Evolutionary conservation across 495 filamentous ascomycete genomes (phyloP), one percentile per base, ranked within the genome.

Genomic region (Aspergillus egyptiacus): DNA sequence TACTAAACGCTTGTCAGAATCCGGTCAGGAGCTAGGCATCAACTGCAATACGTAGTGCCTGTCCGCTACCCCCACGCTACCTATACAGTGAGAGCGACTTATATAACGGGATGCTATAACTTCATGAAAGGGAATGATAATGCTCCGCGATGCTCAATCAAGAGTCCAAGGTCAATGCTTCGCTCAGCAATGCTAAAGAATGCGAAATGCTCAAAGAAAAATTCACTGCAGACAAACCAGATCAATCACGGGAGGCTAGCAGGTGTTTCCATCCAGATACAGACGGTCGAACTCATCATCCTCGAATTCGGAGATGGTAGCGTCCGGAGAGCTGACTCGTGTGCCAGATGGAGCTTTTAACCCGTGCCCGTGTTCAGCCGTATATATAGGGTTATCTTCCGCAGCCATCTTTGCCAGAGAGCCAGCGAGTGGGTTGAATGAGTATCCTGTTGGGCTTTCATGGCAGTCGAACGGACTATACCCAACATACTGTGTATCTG

Each of bases 301-400:
- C 2, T 91, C 96, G 65, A 87, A 86, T 0, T 67, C 97, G 58
- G 87, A 95, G 54, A 77, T 71, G 43, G 91, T 97, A 31, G 74
- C 88, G 1, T 79, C 9, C 51, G 58, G 76, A 46, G 83, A 88
- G 51, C 96, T 86, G 58, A 65, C 75, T 0, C 11, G 50, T 24
- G 41, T 13, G 25, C 27, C 18, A 31, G 41, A 44, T 2, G 27
- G 41, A 15, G 32, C 38, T 31, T 42, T 40, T 35, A 52, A 36
- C 1, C 32, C 69, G 74, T 49, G 76, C 89, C 45, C 84, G 80
- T 49, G 27, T 25, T 70, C 73, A 0, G 68, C 84, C 11, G 67
- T 69, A 4, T 83, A 91, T 51, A 79, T 84, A 15, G 86, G 86
- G 9, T 96, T 97, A 65, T 62, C 71, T 7, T 91, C 91, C 0